Base-by-base conservation (phyloP, 768 basidiomycete genomes). In the Pulveroboletus sp. region DNA sequence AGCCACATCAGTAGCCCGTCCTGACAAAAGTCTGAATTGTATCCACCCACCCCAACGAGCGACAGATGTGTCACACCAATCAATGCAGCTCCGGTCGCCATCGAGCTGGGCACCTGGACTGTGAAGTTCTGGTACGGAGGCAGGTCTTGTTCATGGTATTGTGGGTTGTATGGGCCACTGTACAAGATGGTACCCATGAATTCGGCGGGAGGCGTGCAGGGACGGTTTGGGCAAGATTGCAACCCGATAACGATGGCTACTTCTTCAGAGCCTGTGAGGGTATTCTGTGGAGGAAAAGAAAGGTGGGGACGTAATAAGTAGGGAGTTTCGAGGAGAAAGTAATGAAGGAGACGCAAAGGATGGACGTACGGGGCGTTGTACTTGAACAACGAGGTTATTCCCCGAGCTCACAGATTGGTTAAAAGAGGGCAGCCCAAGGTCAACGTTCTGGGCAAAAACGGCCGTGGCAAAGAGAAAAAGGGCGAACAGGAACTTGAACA, bases 241-340 rank as follows among this genome's bases (percentile, higher is more conserved):
- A 80, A 31, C 6, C 69, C 76, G 43, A 80, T 71, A 24, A 72
- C 72, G 42, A 80, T 59, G 13, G 71, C 75, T 3, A 80, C 70
- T 49, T 79, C 76, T 32, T 59, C 62, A 10, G 73, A 72, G 11
- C 65, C 64, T 2, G 72, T 65, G 19, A 75, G 56, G 8, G 64
- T 42, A 43, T 72, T 59, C 75, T 77, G 35, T 5, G 11, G 20
- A 35, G 10, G 16, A 9, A 36, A 43, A 29, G 6, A 3, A n/a
- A 33, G 14, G 36, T 1, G 24, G 19, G 7, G 1, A 17, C 0
- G 10, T 33, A 27, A 36, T 57, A 13, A 42, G 20, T 16, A 4
- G 37, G 19, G 6, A 13, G 21, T 45, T 35, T 31, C 38, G 7
- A 19, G 13, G 16, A 34, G 5, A 11, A 7, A 27, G n/a, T n/a